Percentiles rank a stretch among this genome's conserved stretches.
These are phyloP conservation scores for Protomyces macrosporus DNA, from an alignment of 1,139 yeast genomes.

Conservation along the genomic window DNA sequence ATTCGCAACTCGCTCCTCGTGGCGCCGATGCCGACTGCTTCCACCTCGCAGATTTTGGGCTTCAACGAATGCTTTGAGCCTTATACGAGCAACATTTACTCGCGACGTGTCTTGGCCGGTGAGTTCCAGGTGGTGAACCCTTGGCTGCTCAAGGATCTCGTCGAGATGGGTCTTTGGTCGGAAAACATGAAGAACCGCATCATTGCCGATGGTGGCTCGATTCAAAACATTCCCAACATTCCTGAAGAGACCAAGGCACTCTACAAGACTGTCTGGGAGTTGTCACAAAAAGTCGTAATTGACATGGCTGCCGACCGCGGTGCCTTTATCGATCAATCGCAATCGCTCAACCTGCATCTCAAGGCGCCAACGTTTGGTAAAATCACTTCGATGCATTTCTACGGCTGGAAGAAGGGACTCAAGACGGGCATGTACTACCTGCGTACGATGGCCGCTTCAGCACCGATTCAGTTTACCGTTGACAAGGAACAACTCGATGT, in stretches of 20 bases:
- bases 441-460: conserved; percentile 90
- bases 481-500: conserved; percentile 50
- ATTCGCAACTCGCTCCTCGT: conserved; percentile 74
- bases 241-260: conserved; percentile 72
- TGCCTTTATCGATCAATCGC: conserved; percentile 90
- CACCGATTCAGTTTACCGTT: conserved; percentile 88
- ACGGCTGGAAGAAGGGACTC: conserved; percentile 94
- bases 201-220: conserved; percentile 76
- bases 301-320: conserved; percentile 97
- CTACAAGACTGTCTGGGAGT: conserved; percentile 95
- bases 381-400: conserved; percentile 94
- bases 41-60: conserved; percentile 85
- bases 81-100: conserved; percentile 78
- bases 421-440: conserved; percentile 98
- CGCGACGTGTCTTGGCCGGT: conserved; percentile 81
- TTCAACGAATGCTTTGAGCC: conserved; percentile 91
- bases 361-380: conserved; percentile 87
- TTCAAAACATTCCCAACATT: conserved; percentile 68
- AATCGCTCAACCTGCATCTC: conserved; percentile 80
- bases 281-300: conserved; percentile 77
- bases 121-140: conserved; percentile 87
- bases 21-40: conserved; percentile 95
- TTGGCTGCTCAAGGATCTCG: conserved; percentile 70
- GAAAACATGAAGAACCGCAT: conserved; percentile 75
- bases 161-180: conserved; percentile 78